Base-by-base conservation (phyloP, 305 asterid species). In the Fraxinus angustifolia region DNA sequence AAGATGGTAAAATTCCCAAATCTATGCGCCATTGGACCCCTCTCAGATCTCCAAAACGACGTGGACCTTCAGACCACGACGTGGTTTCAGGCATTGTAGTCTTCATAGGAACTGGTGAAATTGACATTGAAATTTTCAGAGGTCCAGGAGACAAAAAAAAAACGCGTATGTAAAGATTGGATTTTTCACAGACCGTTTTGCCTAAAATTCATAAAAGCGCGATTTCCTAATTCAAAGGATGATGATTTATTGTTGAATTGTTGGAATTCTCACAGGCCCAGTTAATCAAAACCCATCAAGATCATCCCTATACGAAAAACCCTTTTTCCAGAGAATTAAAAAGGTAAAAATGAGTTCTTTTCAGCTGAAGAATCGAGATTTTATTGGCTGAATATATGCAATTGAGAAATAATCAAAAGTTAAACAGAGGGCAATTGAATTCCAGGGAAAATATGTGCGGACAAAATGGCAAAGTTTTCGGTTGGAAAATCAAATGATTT, bases 21-120 rank as follows among this genome's bases (percentile, higher is more conserved):
- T 91, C 91, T 53, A 93, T 83, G 75, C 98, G 97, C 98, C 98
- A 95, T 88, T 83, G 91, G 23, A 93, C 92, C 77, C 98, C 92
- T 91, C 98, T 90, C 8, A 95, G 92, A 84, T 87, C 87, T 56
- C 86, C 85, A 82, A 90, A 91, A 67, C 88, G 89, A 81, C 90
- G 87, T 35, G 84, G 82, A 65, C 16, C 80, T 65, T 79, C 84
- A 30, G 85, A 75, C 62, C 75, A 81, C 70, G 91, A 85, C 31
- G 83, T 74, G 79, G 88, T 80, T 85, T 87, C 93, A 76, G 79
- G 80, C 90, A 84, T 86, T 79, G 83, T 53, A 35, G 86, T 68
- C 86, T 89, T 91, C 45, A 84, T 76, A 21, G 81, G 81, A 85
- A 58, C 79, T 70, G 89, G 73, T 50, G 83, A 77, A 73, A 79